Percentiles rank a stretch among this genome's conserved stretches.
These are phyloP conservation scores for Aspergillus coremiiformis DNA, from an alignment of 495 filamentous ascomycete species.

Conservation along the genomic window DNA sequence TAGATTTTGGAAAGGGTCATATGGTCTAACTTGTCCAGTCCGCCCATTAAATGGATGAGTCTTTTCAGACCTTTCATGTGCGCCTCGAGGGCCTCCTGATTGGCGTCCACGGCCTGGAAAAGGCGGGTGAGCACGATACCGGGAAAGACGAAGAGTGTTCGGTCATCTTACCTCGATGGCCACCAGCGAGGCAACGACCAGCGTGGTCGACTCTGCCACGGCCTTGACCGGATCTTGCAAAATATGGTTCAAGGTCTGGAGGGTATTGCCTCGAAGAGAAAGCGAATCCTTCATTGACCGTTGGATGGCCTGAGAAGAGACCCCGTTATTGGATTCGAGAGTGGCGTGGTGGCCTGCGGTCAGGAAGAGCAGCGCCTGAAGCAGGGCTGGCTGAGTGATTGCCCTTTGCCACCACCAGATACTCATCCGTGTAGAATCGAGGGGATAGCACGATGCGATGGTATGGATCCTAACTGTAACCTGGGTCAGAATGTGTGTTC, in stretches of 20 bases:
- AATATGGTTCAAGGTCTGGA: constrained; percentile 2
- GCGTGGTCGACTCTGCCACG: constrained; percentile 4
- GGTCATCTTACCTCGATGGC: background rate
- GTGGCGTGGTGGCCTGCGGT: constrained; percentile 2
- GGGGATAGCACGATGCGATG: constrained; percentile 1
- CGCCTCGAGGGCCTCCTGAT: background rate
- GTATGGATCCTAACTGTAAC: constrained; percentile 4
- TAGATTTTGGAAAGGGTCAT: constrained; percentile 9
- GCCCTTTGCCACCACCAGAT: constrained; percentile 8
- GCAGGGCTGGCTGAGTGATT: constrained; percentile 2
- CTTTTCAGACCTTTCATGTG: background rate
- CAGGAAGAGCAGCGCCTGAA: constrained; percentile 4
- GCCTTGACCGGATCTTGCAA: constrained; percentile 2
- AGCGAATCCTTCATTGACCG: constrained; percentile 1
- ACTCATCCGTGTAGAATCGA: constrained; percentile 3
- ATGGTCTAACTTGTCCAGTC: constrained; percentile 3
- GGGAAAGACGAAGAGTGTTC: background rate
- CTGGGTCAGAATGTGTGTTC: background rate
- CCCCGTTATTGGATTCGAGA: constrained; percentile 2
- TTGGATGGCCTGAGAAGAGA: background rate
- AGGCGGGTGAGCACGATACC: background rate
- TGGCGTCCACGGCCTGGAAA: constrained; percentile 5
- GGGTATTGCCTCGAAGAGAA: background rate
- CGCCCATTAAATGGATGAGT: background rate
- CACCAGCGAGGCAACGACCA: constrained; percentile 1